Evolutionary conservation across 2,329 filamentous ascomycete species (phyloP).

Genomic region (Aspergillus vadensis): DNA sequence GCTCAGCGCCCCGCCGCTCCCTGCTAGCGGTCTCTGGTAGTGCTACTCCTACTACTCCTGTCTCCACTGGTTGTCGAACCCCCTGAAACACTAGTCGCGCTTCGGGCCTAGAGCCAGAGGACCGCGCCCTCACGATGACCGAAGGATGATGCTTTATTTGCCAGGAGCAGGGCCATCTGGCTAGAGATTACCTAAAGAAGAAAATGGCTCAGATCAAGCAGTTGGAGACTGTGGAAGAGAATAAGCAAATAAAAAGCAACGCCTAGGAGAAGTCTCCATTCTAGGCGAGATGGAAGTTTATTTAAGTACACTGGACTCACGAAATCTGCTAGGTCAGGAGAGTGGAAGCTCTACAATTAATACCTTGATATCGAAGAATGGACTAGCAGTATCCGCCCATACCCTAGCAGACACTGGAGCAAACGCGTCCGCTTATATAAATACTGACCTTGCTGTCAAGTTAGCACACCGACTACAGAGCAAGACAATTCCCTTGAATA

Average conservation of each 20-base stretch:
- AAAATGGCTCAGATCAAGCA: not conserved
- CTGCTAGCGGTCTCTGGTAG: too few relatives aligned
- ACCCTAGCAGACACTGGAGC: not conserved
- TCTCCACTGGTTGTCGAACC: too few relatives aligned
- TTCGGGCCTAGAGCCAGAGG: too few relatives aligned
- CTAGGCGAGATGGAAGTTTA: not conserved
- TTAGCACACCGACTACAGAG: not conserved
- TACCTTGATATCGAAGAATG: not conserved
- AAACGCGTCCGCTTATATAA: not conserved
- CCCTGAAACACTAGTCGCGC: too few relatives aligned
- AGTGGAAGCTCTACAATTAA: not conserved
- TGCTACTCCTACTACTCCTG: too few relatives aligned
- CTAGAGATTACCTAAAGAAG: not conserved
- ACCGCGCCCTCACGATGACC: too few relatives aligned
- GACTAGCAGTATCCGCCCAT: not conserved
- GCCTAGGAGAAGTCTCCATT: not conserved
- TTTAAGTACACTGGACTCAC: not conserved
- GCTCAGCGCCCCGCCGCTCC: too few relatives aligned
- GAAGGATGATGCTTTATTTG: not conserved
- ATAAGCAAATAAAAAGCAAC: not conserved
- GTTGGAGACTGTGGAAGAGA: not conserved
- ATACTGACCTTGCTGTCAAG: not conserved
- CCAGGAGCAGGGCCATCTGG: not conserved
- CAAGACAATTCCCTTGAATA: not conserved
- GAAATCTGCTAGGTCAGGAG: not conserved